These are phyloP conservation scores for Marchantia paleacea DNA, from an alignment of 225 moss, liverwort and hornwort genomes.

Conservation along the genomic window DNA sequence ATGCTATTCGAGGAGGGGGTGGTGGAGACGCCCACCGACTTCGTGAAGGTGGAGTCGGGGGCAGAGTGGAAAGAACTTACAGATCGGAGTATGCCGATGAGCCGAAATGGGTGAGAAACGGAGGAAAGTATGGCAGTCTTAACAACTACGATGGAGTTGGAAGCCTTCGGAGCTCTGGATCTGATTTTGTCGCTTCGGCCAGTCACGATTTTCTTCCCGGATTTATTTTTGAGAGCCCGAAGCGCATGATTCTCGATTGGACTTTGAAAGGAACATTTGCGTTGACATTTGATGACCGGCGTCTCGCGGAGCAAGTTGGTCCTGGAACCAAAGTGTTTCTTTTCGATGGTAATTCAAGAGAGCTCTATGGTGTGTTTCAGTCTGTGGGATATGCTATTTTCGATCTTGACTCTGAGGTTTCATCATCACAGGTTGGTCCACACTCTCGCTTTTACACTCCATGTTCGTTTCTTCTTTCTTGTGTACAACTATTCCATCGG, in stretches of 20 bases:
- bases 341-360: slow-evolving; percentile 31
- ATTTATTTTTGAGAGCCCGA: slow-evolving; percentile 34
- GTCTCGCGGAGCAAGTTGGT: slow-evolving; percentile 30
- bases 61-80: slow-evolving; percentile 19
- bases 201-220: slow-evolving; percentile 31
- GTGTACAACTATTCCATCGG: no score
- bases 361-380: slow-evolving; percentile 43
- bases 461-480: no score
- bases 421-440: slow-evolving; percentile 6
- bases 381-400: slow-evolving; percentile 20
- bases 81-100: slow-evolving; percentile 26
- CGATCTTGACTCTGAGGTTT: slow-evolving; percentile 4
- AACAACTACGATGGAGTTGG: slow-evolving; percentile 27
- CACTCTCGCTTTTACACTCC: not conserved
- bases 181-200: slow-evolving; percentile 11
- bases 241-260: slow-evolving; percentile 30
- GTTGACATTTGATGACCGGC: slow-evolving; percentile 31
- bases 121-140: slow-evolving; percentile 18
- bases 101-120: slow-evolving; percentile 25
- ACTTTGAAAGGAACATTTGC: slow-evolving; percentile 24
- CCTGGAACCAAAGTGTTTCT: slow-evolving; percentile 40
- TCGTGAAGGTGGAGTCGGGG: slow-evolving; percentile 20
- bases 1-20: slow-evolving; percentile 14
- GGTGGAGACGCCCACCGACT: slow-evolving; percentile 23
- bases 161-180: slow-evolving; percentile 17